Evolutionary conservation across 108 stramenopile genomes (phyloP).

Genomic region (Skeletonema grethae): DNA sequence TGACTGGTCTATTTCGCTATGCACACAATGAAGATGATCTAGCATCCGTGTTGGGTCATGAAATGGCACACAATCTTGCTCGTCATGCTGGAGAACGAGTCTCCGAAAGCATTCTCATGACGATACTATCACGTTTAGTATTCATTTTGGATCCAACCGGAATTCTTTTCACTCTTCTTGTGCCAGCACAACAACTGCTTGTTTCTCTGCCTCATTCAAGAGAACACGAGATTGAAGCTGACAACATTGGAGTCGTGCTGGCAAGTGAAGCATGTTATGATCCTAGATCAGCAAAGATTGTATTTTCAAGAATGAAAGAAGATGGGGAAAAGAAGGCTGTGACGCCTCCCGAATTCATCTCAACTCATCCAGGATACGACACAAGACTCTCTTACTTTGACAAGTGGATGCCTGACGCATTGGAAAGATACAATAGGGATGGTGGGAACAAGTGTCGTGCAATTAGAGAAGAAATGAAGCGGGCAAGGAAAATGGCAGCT

Average conservation of each 20-base stretch:
- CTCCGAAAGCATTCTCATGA: constrained; percentile 53
- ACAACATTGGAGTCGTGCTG: constrained; percentile 78
- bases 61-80: constrained; percentile 80
- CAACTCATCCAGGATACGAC: constrained; percentile 82
- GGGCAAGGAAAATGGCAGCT: constrained; percentile 57
- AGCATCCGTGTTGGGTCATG: constrained; percentile 71
- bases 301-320: constrained; percentile 58
- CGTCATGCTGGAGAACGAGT: constrained; percentile 82
- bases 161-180: constrained; percentile 52
- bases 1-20: constrained; percentile 77
- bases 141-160: constrained; percentile 81
- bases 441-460: constrained; percentile 58
- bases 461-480: constrained; percentile 62
- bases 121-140: constrained; percentile 52
- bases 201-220: constrained; percentile 75
- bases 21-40: constrained; percentile 80
- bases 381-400: constrained; percentile 63
- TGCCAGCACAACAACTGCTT: constrained; percentile 63
- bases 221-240: constrained; percentile 80
- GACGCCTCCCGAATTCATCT: constrained; percentile 76
- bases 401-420: constrained; percentile 69
- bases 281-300: constrained; percentile 70
- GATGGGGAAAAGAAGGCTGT: constrained; percentile 37
- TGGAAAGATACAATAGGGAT: constrained; percentile 51
- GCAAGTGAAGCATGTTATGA: constrained; percentile 82